Conservation (phyloP, 2,329 filamentous ascomycete species). For the Periconia macrospinosa region DNA sequence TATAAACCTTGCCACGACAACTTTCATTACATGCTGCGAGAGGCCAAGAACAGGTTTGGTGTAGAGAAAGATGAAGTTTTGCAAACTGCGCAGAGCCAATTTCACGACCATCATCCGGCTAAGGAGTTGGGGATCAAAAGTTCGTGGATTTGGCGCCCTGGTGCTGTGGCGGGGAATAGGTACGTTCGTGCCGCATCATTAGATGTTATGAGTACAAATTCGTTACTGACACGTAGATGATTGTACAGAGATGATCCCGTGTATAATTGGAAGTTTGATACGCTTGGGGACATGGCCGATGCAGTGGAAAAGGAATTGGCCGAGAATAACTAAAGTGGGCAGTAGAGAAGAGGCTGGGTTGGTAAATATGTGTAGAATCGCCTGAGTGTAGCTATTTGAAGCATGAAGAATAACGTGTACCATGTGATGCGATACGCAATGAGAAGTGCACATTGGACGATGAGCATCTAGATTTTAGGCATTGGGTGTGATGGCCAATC, state of each 20-base stretch:
- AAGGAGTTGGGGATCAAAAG: slow-evolving; percentile 62
- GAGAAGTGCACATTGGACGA: too few relatives aligned
- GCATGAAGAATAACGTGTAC: too few relatives aligned
- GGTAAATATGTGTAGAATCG: too few relatives aligned
- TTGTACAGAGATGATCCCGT: slow-evolving; percentile 41
- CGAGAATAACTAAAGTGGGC: not conserved
- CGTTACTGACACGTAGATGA: not conserved
- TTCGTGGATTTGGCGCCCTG: slow-evolving; percentile 66
- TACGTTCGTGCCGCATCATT: not conserved
- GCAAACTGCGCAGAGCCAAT: slow-evolving; percentile 70
- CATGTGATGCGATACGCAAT: too few relatives aligned
- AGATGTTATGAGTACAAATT: not conserved
- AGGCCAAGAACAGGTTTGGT: slow-evolving; percentile 58
- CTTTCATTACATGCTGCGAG: slow-evolving; percentile 66
- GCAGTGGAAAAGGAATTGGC: slow-evolving; percentile 48
- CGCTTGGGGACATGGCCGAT: slow-evolving; percentile 63
- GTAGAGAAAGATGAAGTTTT: slow-evolving; percentile 61
- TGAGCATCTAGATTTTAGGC: too few relatives aligned
- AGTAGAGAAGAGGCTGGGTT: too few relatives aligned
- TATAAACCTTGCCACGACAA: slow-evolving; percentile 70
- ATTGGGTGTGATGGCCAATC: too few relatives aligned
- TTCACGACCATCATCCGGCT: slow-evolving; percentile 68
- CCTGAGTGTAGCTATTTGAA: too few relatives aligned
- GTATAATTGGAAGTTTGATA: slow-evolving; percentile 59
- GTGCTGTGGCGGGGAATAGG: slow-evolving; percentile 47